Conservation (phyloP, 371 early-diverging fungal genomes). For the Apophysomyces elegans region DNA sequence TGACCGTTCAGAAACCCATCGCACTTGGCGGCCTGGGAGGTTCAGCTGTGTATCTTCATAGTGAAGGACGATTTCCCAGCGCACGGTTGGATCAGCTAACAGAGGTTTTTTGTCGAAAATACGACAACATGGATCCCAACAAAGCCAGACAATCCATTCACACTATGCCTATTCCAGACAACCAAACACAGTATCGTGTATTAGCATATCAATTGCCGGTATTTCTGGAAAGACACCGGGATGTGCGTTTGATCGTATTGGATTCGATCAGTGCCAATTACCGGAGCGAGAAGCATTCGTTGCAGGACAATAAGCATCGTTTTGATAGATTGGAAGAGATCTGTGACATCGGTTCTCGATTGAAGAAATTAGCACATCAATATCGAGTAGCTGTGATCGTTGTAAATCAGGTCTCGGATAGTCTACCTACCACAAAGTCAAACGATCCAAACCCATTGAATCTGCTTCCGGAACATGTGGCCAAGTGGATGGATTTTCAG, state of each 20-base stretch:
- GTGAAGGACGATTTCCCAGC: slow-evolving; percentile 67
- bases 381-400: slow-evolving; percentile 67
- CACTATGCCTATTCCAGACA: slow-evolving; percentile 66
- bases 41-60: slow-evolving; percentile 63
- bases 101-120: slow-evolving; percentile 22
- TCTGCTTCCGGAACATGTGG: slow-evolving; percentile 19
- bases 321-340: slow-evolving; percentile 58
- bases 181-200: slow-evolving; percentile 73
- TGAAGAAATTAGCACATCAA: slow-evolving; percentile 66
- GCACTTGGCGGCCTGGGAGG: slow-evolving; percentile 60
- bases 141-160: slow-evolving; percentile 46
- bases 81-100: slow-evolving; percentile 53
- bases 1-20: slow-evolving; percentile 63
- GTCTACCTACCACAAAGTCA: slow-evolving; percentile 3
- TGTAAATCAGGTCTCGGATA: slow-evolving; percentile 51
- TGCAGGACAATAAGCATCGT: slow-evolving; percentile 15
- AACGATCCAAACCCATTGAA: slow-evolving; percentile 7
- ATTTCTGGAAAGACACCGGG: slow-evolving; percentile 48
- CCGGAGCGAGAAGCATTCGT: slow-evolving; percentile 51
- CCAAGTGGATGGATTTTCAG: slow-evolving; percentile 40
- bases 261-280: slow-evolving; percentile 87
- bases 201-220: slow-evolving; percentile 73
- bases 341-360: slow-evolving; percentile 59
- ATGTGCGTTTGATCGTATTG: slow-evolving; percentile 73
- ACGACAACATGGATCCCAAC: slow-evolving; percentile 15